These are phyloP conservation scores for Solanum bulbocastanum DNA, from an alignment of 257 asterid genomes.

Conservation along the genomic window DNA sequence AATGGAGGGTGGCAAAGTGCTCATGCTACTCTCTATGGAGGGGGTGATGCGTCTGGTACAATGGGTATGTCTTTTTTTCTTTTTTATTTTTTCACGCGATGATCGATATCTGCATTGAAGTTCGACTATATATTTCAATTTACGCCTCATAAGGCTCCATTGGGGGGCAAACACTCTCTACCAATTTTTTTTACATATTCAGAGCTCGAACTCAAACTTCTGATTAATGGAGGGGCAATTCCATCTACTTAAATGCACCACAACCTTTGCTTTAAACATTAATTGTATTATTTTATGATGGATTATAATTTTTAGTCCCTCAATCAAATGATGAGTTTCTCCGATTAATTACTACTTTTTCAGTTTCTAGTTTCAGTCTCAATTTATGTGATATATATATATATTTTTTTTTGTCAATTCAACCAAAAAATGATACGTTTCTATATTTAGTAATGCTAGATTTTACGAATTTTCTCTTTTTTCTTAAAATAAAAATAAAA, in stretches of 20 bases:
- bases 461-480: too few relatives aligned
- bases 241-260: background rate
- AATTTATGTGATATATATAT: background rate
- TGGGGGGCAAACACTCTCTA: background rate
- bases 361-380: background rate
- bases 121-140: background rate
- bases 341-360: too few relatives aligned
- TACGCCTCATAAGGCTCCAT: background rate
- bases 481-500: too few relatives aligned
- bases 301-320: background rate
- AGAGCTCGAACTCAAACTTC: too few relatives aligned
- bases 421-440: background rate
- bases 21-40: constrained; percentile 15
- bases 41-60: constrained; percentile 18
- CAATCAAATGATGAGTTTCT: background rate
- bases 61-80: constrained; percentile 7
- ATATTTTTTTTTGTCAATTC: background rate
- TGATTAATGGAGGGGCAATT: background rate
- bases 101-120: too few relatives aligned
- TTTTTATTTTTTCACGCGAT: too few relatives aligned
- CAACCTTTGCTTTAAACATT: background rate
- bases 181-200: too few relatives aligned
- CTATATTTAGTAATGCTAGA: background rate
- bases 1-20: constrained; percentile 21
- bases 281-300: background rate